Base-by-base conservation (phyloP, 2,329 filamentous ascomycete genomes). In the Aspergillus niger region DNA sequence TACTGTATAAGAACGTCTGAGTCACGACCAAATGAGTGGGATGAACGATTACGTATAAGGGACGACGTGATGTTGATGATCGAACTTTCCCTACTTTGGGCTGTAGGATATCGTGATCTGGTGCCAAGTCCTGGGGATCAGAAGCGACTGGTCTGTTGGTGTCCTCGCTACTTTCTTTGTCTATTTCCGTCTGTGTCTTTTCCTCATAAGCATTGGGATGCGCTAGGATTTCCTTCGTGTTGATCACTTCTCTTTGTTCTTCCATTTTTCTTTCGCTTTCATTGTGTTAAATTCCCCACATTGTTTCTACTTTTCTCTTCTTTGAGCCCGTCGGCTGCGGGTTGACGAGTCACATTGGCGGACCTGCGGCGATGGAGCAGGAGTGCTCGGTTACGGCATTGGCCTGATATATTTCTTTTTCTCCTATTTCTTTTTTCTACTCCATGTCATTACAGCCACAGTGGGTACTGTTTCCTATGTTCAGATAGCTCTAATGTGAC, bases 1-100 rank as follows among this genome's bases (percentile, higher is more conserved):
- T 99, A 50, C 86, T 99, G 66, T 99, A 99, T 75, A 91, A 93
- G 77, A 88, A 70, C 41, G 71, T 73, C 54, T 74, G 64, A 65
- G 52, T 56, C 47, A 58, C 32, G 51, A 50, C 44, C 56, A 20
- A 57, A 53, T 59, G 63, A 63, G 61, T 56, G 55, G 51, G 55
- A 55, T 57, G 63, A 65, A 73, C 62, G 71, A 70, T 69, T 70
- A 72, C 72, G 71, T 75, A 69, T 69, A 64, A 72, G 69, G 70
- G 73, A 75, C 67, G 72, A 75, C 67, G 67, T 70, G 68, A 75
- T 69, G 70, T 70, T 72, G 70, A 74, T 59, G 70, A 74, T 67
- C 55, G 60, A 61, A 61, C 58, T 57, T 66, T 62, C 59, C 59
- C 65, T 60, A 53, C 44, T 28, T 55, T 57, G 52, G 50, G 51